Evolutionary conservation across 805 yeast genomes (phyloP), one percentile per base, ranked within the genome.

Genomic region (Scheffersomyces coipomensis): DNA sequence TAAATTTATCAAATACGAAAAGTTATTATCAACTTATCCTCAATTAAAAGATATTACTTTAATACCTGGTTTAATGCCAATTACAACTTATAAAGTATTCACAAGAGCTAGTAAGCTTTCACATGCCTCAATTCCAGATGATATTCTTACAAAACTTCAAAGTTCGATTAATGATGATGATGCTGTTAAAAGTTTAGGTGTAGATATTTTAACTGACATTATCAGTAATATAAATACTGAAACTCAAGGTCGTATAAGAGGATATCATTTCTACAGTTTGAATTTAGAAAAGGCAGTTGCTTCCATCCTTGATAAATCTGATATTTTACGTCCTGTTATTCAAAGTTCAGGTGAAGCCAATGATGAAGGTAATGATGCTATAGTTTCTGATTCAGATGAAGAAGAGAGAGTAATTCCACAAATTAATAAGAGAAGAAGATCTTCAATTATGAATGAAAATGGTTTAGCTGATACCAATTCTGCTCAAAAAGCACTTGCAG

Each of bases 271-370:
- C 61, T 93, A 91, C 59, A 86, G 97, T 0, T 75, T 93, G 49
- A 93, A 93, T 58, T 73, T 93, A 57, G 99, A 93, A 61, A 88
- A 88, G 56, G 86, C 96, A 1, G 83, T 89, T 30, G 97, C 97
- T 1, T 84, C 85, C 47, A 81, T 93, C 30, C 77, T 93, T 5
- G 81, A 83, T 37, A 71, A 71, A 22, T 79, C 89, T 0, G 62
- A 73, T 3, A 63, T 81, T 12, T 64, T 87, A 42, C 45, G 40
- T 21, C 66, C 71, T 15, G 62, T 71, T 31, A 73, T 80, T 22
- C 60, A 77, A 32, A 69, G 59, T 24, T 50, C 49, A 15, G 70
- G 68, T 24, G 50, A 38, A 0, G 42, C 44, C 3, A 45, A 49
- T 33, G 49, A 43, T 26, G 54, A 50, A 30, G 42, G 41, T 25